A percentile compares a stretch with the other conserved stretches of the same genome.
Conservation (phyloP, 768 basidiomycete species). For the Leccinum rimulosum region DNA sequence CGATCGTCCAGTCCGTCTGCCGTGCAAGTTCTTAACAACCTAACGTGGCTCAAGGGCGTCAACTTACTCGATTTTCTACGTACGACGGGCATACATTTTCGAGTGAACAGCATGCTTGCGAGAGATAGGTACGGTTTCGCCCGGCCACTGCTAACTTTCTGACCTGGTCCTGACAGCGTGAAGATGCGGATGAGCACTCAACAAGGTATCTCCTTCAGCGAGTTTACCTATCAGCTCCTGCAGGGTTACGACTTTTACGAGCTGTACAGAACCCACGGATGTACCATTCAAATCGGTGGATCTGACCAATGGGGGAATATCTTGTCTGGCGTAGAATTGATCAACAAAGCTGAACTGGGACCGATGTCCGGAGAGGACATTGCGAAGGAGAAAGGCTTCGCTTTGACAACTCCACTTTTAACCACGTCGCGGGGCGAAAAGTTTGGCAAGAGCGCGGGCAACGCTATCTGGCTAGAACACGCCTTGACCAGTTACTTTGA, state of each 20-base stretch:
- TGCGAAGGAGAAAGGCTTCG: conserved; percentile 52
- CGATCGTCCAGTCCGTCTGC: conserved; percentile 10
- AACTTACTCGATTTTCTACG: conserved; percentile 82
- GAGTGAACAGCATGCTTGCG: conserved; percentile 87
- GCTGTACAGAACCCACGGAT: conserved; percentile 61
- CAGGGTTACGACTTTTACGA: conserved; percentile 95
- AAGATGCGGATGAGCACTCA: conserved; percentile 74
- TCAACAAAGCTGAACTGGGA: conserved; percentile 46
- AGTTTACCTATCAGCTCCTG: conserved; percentile 95
- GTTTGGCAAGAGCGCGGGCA: conserved; percentile 96
- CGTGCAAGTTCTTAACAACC: conserved; percentile 57
- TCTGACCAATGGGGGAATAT: conserved; percentile 99
- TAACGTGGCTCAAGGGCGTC: conserved; percentile 76
- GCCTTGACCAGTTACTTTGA: conserved; percentile 82
- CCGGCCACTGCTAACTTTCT: background rate
- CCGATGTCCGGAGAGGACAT: background rate
- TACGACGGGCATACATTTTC: conserved; percentile 71
- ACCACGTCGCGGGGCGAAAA: conserved; percentile 90
- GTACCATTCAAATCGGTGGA: conserved; percentile 89
- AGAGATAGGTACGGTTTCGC: conserved; percentile 70
- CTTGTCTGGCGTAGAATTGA: conserved; percentile 87
- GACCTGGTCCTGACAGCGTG: conserved; percentile 51
- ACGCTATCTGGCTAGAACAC: conserved; percentile 83
- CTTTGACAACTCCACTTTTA: conserved; percentile 90
- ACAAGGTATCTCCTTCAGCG: conserved; percentile 95